Percentiles rank a stretch among this genome's conserved stretches.
Conservation (phyloP, 768 basidiomycete species). For the Xerocomellus intermedius region DNA sequence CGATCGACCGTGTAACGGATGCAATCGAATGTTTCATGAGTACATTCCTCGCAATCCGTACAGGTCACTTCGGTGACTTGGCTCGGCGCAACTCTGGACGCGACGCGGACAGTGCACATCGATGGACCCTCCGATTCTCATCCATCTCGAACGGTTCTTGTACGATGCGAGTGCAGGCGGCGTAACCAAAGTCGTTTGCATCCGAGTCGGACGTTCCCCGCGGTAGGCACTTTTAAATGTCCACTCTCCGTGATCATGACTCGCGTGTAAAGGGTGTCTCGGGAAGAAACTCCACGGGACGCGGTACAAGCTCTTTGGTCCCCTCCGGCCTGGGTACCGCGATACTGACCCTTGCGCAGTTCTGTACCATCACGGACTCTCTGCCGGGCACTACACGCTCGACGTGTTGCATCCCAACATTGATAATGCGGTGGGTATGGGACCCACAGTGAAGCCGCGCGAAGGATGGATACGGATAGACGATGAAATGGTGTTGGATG, state of each 20-base stretch:
- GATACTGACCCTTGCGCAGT: slow-evolving; percentile 40
- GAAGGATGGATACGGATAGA: slow-evolving; percentile 93
- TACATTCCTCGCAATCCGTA: slow-evolving; percentile 78
- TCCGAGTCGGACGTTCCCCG: slow-evolving; percentile 73
- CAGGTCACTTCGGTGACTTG: slow-evolving; percentile 60
- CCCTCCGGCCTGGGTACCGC: accelerated
- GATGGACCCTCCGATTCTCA: slow-evolving; percentile 80
- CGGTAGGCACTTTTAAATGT: slow-evolving; percentile 39
- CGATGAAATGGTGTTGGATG: slow-evolving; percentile 82
- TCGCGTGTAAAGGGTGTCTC: slow-evolving; percentile 49
- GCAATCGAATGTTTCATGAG: too few relatives aligned
- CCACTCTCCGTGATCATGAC: accelerated
- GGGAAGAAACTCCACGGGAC: slow-evolving; percentile 45
- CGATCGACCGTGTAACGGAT: too few relatives aligned
- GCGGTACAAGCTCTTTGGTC: slow-evolving; percentile 81
- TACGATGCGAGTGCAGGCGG: slow-evolving; percentile 76
- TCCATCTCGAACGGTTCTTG: slow-evolving; percentile 89
- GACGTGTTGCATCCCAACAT: slow-evolving; percentile 79
- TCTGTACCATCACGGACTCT: slow-evolving; percentile 90
- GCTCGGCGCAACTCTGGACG: slow-evolving; percentile 64
- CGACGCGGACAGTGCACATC: slow-evolving; percentile 68
- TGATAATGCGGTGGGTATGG: slow-evolving; percentile 35
- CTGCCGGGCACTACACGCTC: slow-evolving; percentile 94
- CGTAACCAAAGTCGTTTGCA: slow-evolving; percentile 83
- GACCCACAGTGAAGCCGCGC: slow-evolving; percentile 31